Evolutionary conservation across 2,329 filamentous ascomycete species (phyloP).

Genomic region (Ramichloridium luteum): DNA sequence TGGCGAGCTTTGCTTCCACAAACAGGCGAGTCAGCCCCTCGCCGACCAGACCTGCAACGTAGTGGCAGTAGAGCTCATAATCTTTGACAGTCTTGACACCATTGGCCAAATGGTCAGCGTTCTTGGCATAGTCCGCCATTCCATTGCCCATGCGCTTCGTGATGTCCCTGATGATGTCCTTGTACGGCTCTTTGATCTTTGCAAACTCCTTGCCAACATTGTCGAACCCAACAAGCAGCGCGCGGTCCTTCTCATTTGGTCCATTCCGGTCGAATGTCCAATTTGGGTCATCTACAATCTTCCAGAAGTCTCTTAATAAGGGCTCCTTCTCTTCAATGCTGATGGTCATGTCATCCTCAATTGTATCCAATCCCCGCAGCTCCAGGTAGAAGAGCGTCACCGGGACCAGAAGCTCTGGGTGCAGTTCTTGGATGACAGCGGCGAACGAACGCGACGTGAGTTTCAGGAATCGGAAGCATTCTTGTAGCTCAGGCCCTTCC

Average conservation of each 20-base stretch:
- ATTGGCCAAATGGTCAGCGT: constrained; percentile 59
- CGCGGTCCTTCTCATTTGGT: constrained; percentile 84
- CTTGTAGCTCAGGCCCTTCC: constrained; percentile 59
- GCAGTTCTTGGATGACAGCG: constrained; percentile 87
- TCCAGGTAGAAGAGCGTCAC: constrained; percentile 87
- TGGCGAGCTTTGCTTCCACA: constrained; percentile 74
- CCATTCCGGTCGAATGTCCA: constrained; percentile 85
- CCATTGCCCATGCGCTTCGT: constrained; percentile 92
- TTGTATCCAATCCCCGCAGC: constrained; percentile 87
- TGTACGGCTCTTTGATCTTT: constrained; percentile 75
- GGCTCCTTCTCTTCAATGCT: constrained; percentile 71
- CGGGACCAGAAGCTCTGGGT: constrained; percentile 83
- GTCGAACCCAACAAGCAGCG: constrained; percentile 86
- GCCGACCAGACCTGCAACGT: constrained; percentile 95
- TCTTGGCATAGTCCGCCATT: constrained; percentile 90
- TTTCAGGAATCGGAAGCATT: constrained; percentile 79
- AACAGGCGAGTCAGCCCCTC: constrained; percentile 87
- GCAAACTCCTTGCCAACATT: constrained; percentile 76
- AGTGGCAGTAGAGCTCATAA: constrained; percentile 95
- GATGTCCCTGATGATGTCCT: constrained; percentile 81
- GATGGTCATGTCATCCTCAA: constrained; percentile 97
- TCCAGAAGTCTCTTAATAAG: constrained; percentile 68
- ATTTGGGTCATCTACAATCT: constrained; percentile 66
- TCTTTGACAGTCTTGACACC: constrained; percentile 75
- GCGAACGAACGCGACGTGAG: constrained; percentile 87